Conservation (phyloP, 495 filamentous ascomycete species). For the Aspergillus biplanus region DNA sequence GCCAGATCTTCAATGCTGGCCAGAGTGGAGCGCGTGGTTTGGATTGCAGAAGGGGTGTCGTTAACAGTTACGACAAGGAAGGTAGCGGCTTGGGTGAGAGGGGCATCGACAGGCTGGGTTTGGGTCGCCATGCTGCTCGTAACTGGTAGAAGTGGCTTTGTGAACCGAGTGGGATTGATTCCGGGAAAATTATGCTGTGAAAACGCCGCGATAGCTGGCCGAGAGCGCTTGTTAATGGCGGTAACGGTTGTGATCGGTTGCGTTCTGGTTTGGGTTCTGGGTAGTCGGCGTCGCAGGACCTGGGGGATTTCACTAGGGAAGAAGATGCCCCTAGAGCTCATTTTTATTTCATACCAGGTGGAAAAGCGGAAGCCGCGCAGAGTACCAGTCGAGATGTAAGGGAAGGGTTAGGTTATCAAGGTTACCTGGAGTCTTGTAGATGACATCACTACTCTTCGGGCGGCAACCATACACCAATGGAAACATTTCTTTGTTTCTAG, state of each 20-base stretch:
- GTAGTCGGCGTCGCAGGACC: too few species aligned
- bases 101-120: slow-evolving; percentile 52
- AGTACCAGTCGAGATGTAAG: not conserved
- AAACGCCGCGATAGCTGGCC: not conserved
- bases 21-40: slow-evolving; percentile 48
- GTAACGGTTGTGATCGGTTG: too few species aligned
- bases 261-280: too few species aligned
- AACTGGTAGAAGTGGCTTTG: not conserved
- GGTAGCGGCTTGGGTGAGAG: slow-evolving; percentile 53
- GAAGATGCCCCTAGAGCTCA: not conserved
- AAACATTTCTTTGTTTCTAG: not conserved
- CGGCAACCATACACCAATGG: not conserved
- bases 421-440: not conserved
- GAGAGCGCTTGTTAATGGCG: too few species aligned
- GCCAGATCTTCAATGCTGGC: slow-evolving; percentile 47
- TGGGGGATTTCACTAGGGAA: too few species aligned
- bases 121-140: slow-evolving; percentile 39
- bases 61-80: slow-evolving; percentile 54
- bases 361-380: not conserved
- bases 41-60: slow-evolving; percentile 37
- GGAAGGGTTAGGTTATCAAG: not conserved
- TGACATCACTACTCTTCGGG: slow-evolving; percentile 11
- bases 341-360: not conserved
- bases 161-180: not conserved
- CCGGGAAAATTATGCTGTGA: not conserved